Conservation (phyloP, 2,329 filamentous ascomycete genomes). For the Fonsecaea nubica region DNA sequence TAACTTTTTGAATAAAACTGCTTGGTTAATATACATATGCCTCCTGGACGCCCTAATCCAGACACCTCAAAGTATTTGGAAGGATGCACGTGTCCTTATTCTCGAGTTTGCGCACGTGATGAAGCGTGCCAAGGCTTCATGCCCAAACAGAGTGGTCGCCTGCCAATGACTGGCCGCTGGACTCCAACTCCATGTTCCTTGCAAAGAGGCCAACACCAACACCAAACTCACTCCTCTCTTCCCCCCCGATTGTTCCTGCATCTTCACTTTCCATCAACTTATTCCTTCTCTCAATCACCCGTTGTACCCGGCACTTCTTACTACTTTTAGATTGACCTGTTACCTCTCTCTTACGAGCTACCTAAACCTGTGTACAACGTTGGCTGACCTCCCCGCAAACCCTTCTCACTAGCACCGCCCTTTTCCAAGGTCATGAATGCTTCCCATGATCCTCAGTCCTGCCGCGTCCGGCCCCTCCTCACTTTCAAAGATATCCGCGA, state of each 20-base stretch:
- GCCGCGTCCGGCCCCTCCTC: constrained; percentile 62
- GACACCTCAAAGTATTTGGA: background rate
- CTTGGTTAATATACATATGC: background rate
- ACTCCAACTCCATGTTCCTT: constrained; percentile 15
- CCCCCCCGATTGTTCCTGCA: constrained; percentile 18
- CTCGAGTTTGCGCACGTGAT: background rate
- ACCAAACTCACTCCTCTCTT: constrained; percentile 16
- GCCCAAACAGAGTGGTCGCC: background rate
- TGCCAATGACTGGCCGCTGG: background rate
- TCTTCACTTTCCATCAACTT: constrained; percentile 16
- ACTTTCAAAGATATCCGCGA: constrained; percentile 90
- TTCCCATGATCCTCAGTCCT: constrained; percentile 46
- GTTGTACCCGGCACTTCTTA: constrained; percentile 1
- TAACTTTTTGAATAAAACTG: background rate
- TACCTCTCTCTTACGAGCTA: background rate
- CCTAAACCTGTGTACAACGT: constrained; percentile 12
- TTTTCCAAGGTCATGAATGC: constrained; percentile 39
- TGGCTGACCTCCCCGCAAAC: constrained; percentile 20
- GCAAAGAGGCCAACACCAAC: constrained; percentile 14
- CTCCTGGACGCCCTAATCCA: no score
- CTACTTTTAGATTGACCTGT: constrained; percentile 13
- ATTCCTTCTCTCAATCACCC: constrained; percentile 14
- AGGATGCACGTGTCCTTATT: background rate
- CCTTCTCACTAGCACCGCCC: constrained; percentile 25
- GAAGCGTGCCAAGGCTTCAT: background rate